Conservation (phyloP, 306 rosid genomes). For the Begonia fuchsioides region DNA sequence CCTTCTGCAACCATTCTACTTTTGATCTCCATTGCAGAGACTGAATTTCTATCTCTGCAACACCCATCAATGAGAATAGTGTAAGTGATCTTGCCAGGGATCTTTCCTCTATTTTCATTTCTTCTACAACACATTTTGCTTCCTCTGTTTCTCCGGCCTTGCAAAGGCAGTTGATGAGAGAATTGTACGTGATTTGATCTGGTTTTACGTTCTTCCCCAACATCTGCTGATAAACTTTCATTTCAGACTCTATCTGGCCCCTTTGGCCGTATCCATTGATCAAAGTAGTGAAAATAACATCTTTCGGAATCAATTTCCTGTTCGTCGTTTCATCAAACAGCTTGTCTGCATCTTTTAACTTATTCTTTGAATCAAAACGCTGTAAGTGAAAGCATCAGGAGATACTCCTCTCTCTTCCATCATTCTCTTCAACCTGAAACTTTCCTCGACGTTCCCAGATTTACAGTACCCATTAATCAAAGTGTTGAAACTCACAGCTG, state of each 20-base stretch:
- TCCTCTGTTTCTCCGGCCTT: slow-evolving; percentile 50
- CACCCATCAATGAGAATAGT: slow-evolving; percentile 73
- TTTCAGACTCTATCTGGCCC: slow-evolving; percentile 43
- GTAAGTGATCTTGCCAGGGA: slow-evolving; percentile 68
- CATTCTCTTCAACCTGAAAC: slow-evolving; percentile 44
- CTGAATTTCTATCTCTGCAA: slow-evolving; percentile 70
- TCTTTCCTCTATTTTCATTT: slow-evolving; percentile 41
- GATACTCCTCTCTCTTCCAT: slow-evolving; percentile 44
- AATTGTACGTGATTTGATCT: slow-evolving; percentile 56
- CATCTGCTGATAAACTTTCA: slow-evolving; percentile 52
- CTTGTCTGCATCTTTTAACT: slow-evolving; percentile 38
- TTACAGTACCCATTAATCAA: slow-evolving; percentile 64
- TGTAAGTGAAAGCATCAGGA: slow-evolving; percentile 72
- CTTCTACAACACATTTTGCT: slow-evolving; percentile 44
- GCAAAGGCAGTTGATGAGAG: slow-evolving; percentile 73
- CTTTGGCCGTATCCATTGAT: slow-evolving; percentile 63
- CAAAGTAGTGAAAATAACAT: slow-evolving; percentile 51
- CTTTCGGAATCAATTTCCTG: slow-evolving; percentile 55
- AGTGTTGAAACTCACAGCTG: slow-evolving; percentile 72
- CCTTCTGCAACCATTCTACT: slow-evolving; percentile 41
- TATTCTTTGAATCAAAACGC: slow-evolving; percentile 50
- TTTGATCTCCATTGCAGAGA: slow-evolving; percentile 43
- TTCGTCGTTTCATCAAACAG: slow-evolving; percentile 61
- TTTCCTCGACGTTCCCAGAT: slow-evolving; percentile 30
- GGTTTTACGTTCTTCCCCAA: slow-evolving; percentile 40